These are phyloP conservation scores for Novymonas esmeraldas DNA, from an alignment of 208 protist genomes.

Conservation along the genomic window DNA sequence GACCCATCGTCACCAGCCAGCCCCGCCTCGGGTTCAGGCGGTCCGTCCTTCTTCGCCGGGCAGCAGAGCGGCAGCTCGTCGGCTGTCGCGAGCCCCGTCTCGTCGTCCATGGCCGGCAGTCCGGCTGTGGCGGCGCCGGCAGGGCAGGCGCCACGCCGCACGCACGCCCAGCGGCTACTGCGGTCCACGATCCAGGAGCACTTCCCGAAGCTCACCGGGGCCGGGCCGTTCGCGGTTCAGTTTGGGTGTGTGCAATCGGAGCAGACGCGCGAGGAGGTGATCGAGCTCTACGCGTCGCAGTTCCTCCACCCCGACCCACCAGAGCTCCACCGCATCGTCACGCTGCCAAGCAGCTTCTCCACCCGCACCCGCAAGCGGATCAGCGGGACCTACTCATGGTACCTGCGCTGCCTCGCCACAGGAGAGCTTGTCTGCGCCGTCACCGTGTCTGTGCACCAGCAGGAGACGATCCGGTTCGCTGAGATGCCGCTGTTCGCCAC, in stretches of 20 bases:
- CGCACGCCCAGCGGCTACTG: constrained; percentile 78
- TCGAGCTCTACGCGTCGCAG: constrained; percentile 84
- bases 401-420: constrained; percentile 67
- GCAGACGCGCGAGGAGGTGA: constrained; percentile 57
- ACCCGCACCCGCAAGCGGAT: constrained; percentile 74
- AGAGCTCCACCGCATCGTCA: constrained; percentile 73
- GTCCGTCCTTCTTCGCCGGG: background rate
- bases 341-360: constrained; percentile 62
- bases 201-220: constrained; percentile 67
- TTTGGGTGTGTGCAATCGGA: constrained; percentile 76
- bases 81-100: constrained; percentile 4
- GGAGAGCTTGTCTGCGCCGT: constrained; percentile 79
- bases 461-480: constrained; percentile 78
- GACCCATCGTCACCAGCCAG: constrained; percentile 1
- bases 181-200: constrained; percentile 83
- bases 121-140: constrained; percentile 4
- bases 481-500: constrained; percentile 91
- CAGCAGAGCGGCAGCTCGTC: constrained; percentile 7
- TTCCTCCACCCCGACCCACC: constrained; percentile 81
- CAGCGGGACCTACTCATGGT: constrained; percentile 81
- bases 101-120: constrained; percentile 15
- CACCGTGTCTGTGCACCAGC: constrained; percentile 76
- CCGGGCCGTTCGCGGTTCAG: constrained; percentile 61
- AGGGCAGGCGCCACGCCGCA: constrained; percentile 31
- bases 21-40: background rate